A percentile compares a stretch with the other conserved stretches of the same genome.
Evolutionary conservation across 163 green algal species (phyloP).

Genomic region (Volvox carteri): DNA sequence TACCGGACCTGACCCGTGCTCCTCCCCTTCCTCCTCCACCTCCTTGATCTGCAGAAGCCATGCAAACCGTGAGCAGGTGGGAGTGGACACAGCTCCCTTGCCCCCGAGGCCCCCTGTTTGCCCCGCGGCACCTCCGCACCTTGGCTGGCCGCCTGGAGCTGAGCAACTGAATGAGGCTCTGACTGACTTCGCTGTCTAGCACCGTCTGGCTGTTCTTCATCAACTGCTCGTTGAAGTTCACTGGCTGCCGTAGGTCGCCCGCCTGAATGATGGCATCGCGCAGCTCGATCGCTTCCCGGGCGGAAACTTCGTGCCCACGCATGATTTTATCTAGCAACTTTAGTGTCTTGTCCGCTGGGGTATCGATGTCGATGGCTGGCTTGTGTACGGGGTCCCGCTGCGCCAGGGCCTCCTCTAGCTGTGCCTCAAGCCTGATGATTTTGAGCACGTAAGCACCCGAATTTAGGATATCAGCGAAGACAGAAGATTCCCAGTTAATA

Average conservation of each 20-base stretch:
- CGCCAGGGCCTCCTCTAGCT: slow-evolving; percentile 69
- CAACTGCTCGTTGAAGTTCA: slow-evolving; percentile 77
- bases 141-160: slow-evolving; percentile 58
- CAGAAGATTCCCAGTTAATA: too few species aligned
- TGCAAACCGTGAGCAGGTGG: not conserved
- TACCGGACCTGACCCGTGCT: not conserved
- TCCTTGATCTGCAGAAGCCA: slow-evolving; percentile 60
- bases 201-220: slow-evolving; percentile 70
- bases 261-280: slow-evolving; percentile 65
- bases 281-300: slow-evolving; percentile 67
- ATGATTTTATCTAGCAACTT: slow-evolving; percentile 76
- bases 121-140: slow-evolving; percentile 21
- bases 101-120: too few species aligned
- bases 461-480: too few species aligned
- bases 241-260: slow-evolving; percentile 71
- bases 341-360: slow-evolving; percentile 72
- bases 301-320: slow-evolving; percentile 63
- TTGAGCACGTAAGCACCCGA: not conserved
- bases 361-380: slow-evolving; percentile 74
- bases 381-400: slow-evolving; percentile 64
- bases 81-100: not conserved
- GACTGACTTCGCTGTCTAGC: slow-evolving; percentile 74
- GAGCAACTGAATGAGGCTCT: slow-evolving; percentile 78
- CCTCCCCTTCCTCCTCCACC: slow-evolving; percentile 57
- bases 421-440: slow-evolving; percentile 61